Conservation (phyloP, 1,284 basidiomycete species). For the Cutaneotrichosporon sp. region DNA sequence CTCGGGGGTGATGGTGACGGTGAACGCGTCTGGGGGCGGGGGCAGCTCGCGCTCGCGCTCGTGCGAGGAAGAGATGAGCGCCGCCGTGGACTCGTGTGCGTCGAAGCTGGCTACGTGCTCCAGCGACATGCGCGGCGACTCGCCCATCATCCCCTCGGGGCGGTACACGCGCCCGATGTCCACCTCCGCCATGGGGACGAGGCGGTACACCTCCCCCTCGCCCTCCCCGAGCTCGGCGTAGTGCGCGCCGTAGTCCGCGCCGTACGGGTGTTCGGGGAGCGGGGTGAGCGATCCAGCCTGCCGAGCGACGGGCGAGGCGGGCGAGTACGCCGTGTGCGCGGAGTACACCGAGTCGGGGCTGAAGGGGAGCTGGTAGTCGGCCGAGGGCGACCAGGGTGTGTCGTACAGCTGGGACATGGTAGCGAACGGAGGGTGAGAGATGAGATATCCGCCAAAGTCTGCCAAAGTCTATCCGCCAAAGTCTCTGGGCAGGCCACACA, state of each 20-base stretch:
- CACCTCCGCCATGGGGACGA: not conserved
- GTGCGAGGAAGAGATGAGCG: too few species aligned
- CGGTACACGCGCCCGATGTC: not conserved
- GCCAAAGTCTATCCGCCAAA: too few species aligned
- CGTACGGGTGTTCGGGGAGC: not conserved
- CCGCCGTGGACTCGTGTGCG: not conserved
- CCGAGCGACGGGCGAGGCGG: not conserved
- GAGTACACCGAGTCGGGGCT: not conserved
- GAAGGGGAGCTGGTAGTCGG: not conserved
- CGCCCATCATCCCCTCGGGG: not conserved
- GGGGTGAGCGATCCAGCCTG: not conserved
- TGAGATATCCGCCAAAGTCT: not conserved
- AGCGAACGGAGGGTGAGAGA: not conserved
- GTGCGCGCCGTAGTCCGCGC: not conserved
- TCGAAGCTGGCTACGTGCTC: not conserved
- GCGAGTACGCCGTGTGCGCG: not conserved
- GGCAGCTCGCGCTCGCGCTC: not conserved
- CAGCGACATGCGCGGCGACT: not conserved
- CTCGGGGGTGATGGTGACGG: not conserved
- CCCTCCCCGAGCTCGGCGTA: too few species aligned
- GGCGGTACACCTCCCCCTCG: not conserved
- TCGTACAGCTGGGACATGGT: conserved; percentile 1
- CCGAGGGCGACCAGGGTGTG: not conserved
- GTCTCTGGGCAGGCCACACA: too few species aligned
- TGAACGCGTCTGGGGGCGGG: not conserved